Evolutionary conservation across 2,329 filamentous ascomycete species (phyloP).

Genomic region (Conoideocrella luteorostrata): DNA sequence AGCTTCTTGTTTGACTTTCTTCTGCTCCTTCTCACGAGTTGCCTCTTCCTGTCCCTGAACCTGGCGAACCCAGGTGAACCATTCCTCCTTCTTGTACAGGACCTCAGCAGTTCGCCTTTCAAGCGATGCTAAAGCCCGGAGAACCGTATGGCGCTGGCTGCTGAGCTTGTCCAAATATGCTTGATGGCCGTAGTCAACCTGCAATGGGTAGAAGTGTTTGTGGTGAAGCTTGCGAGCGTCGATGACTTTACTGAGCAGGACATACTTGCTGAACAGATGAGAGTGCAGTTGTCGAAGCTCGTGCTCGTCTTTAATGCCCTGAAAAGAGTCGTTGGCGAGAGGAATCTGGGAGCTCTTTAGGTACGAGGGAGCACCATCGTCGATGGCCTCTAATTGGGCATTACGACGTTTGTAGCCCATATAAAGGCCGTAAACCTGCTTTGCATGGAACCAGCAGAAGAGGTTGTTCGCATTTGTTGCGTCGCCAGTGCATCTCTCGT

Average conservation of each 20-base stretch:
- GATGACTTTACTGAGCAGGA: constrained; percentile 17
- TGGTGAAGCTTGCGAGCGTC: constrained; percentile 20
- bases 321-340: constrained; percentile 18
- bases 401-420: constrained; percentile 21
- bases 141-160: constrained; percentile 14
- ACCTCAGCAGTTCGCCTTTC: constrained; percentile 15
- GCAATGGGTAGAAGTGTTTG: constrained; percentile 18
- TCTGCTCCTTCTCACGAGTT: constrained; percentile 20
- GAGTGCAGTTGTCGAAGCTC: constrained; percentile 12
- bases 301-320: constrained; percentile 8
- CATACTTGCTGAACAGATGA: constrained; percentile 18
- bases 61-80: constrained; percentile 19
- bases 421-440: constrained; percentile 18
- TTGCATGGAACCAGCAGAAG: constrained; percentile 20
- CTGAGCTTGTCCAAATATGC: constrained; percentile 20
- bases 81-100: constrained; percentile 17
- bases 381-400: constrained; percentile 15
- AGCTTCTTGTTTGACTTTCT: constrained; percentile 19
- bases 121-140: constrained; percentile 13
- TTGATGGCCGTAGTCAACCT: constrained; percentile 19
- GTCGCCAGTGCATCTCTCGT: constrained; percentile 58
- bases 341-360: constrained; percentile 10
- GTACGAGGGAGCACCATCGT: constrained; percentile 12
- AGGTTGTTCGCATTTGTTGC: constrained; percentile 17
- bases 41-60: constrained; percentile 18